These are phyloP conservation scores for Xylariaceae sp. DNA, from an alignment of 2,329 filamentous ascomycete species.

Conservation along the genomic window DNA sequence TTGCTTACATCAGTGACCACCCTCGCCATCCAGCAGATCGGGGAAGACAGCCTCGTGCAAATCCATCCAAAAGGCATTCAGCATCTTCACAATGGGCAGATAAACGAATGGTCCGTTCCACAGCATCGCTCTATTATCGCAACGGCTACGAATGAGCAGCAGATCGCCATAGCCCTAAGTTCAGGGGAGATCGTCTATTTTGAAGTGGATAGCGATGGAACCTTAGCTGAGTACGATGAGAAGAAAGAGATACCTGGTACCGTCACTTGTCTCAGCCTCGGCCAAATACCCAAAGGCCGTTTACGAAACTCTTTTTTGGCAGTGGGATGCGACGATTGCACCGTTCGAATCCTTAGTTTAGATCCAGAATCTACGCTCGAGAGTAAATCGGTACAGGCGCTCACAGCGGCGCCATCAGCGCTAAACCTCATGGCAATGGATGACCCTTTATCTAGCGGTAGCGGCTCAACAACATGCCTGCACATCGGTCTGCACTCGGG, in stretches of 20 bases:
- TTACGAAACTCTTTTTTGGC: slow-evolving; percentile 89
- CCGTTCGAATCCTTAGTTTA: slow-evolving; percentile 87
- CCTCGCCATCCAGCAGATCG: slow-evolving; percentile 89
- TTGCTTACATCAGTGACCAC: slow-evolving; percentile 89
- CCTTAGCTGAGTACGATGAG: slow-evolving; percentile 90
- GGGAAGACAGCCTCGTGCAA: slow-evolving; percentile 89
- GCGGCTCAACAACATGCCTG: slow-evolving; percentile 86
- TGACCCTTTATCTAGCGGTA: slow-evolving; percentile 85
- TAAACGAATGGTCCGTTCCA: slow-evolving; percentile 93
- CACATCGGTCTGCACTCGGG: slow-evolving; percentile 96
- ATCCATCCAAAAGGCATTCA: slow-evolving; percentile 94
- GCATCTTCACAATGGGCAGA: slow-evolving; percentile 76
- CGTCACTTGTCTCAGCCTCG: slow-evolving; percentile 94
- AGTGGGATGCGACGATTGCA: slow-evolving; percentile 95
- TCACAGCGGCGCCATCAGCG: slow-evolving; percentile 87
- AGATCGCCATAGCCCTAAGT: slow-evolving; percentile 91
- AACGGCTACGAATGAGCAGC: slow-evolving; percentile 87
- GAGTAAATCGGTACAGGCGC: slow-evolving; percentile 90
- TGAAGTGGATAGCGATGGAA: slow-evolving; percentile 91
- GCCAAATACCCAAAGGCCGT: slow-evolving; percentile 87
- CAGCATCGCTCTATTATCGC: slow-evolving; percentile 95
- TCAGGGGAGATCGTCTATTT: slow-evolving; percentile 98
- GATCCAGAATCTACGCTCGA: slow-evolving; percentile 89
- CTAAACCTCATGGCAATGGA: slow-evolving; percentile 94
- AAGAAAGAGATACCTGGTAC: slow-evolving; percentile 94